Evolutionary conservation across 257 asterid species (phyloP), one percentile per base, ranked within the genome.

Genomic region (Nicotiana tabacum): DNA sequence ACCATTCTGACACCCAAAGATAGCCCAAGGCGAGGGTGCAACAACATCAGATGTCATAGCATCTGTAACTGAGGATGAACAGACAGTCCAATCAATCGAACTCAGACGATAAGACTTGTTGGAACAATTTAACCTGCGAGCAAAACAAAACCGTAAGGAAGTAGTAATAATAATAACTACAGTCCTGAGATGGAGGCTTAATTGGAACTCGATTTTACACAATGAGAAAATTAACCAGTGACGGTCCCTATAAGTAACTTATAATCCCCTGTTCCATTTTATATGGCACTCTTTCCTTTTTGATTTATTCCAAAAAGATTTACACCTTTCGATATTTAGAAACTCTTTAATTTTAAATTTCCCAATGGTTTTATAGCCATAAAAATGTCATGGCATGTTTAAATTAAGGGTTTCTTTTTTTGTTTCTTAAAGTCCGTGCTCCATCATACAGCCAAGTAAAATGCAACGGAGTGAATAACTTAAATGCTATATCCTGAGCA

Each of bases 1-100:
- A 96, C 99, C 99, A 83, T 96, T 95, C 83, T 90, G 91, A 86
- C 98, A 96, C 85, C 99, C 99, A 88, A 96, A 96, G 27, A 94
- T 92, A 80, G 89, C 93, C 99, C 99, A 96, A 66, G 98, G 94
- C 39, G 98, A 95, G 62, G 98, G 97, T 35, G 99, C 99, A 85
- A 95, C 85, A 62, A 93, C 98, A 89, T 95, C 98, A 82, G 97
- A 88, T 78, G 96, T 85, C 80, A 16, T 76, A 91, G 85, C 90
- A 88, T 94, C 97, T 83, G 86, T 82, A 78, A 89, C 90, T 80
- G 93, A 89, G 85, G 97, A 93, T 77, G 97, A 88, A 89, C 90
- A 89, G 80, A 85, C 82, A 78, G 98, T 93, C 98, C 98, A 94
- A 89, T 94, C 94, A 76, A 89, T 86, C 15, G 97, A 88, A 87